Evolutionary conservation across 2,329 filamentous ascomycete genomes (phyloP).

Genomic region (Aspergillus luchuensis): DNA sequence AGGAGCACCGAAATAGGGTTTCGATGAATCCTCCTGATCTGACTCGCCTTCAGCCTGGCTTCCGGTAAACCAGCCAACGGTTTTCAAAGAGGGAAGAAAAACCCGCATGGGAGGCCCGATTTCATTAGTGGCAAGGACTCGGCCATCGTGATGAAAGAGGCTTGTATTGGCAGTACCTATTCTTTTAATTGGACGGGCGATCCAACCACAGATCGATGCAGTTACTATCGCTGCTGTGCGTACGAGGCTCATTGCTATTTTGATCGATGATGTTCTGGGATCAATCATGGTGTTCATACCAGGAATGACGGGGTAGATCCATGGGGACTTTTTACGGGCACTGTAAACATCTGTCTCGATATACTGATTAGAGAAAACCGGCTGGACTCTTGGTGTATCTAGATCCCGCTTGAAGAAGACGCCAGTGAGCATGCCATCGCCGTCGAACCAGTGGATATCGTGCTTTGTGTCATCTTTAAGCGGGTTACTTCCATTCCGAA

Average conservation of each 20-base stretch:
- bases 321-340: conserved; percentile 53
- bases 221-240: conserved; percentile 50
- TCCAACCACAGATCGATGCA: conserved; percentile 55
- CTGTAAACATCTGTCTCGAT: conserved; percentile 68
- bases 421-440: conserved; percentile 72
- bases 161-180: conserved; percentile 72
- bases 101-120: conserved; percentile 70
- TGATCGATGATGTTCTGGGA: background rate
- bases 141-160: conserved; percentile 67
- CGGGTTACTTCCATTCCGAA: conserved; percentile 72
- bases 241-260: background rate
- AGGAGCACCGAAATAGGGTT: conserved; percentile 4
- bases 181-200: conserved; percentile 61
- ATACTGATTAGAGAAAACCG: conserved; percentile 70
- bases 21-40: background rate
- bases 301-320: conserved; percentile 60
- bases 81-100: conserved; percentile 64
- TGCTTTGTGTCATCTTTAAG: conserved; percentile 62
- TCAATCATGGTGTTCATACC: conserved; percentile 56
- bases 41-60: conserved; percentile 51
- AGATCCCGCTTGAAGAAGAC: conserved; percentile 58
- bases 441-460: conserved; percentile 74
- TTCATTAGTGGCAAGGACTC: conserved; percentile 70
- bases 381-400: conserved; percentile 48
- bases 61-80: conserved; percentile 71